Conservation (phyloP, 768 basidiomycete genomes). For the Pulveroboletus ravenelii region DNA sequence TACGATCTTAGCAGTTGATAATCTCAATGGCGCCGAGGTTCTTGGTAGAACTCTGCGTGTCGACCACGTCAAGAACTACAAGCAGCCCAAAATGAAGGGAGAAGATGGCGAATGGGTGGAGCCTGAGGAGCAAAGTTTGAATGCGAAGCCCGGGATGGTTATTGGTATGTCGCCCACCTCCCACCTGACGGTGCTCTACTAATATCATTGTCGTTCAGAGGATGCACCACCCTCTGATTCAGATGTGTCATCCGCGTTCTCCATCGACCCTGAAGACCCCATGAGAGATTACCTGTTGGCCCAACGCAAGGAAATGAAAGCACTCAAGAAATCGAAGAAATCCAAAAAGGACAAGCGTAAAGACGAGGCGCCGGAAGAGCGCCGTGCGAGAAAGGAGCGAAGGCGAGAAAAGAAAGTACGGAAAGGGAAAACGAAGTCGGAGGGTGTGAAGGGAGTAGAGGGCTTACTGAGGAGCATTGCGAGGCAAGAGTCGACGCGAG, state of each 20-base stretch:
- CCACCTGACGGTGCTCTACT: background rate
- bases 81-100: slow-evolving; percentile 73
- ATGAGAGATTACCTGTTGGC: slow-evolving; percentile 91
- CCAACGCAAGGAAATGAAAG: slow-evolving; percentile 68
- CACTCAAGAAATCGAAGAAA: slow-evolving; percentile 56
- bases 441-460: slow-evolving; percentile 62
- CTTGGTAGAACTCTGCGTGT: slow-evolving; percentile 84
- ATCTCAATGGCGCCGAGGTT: slow-evolving; percentile 92
- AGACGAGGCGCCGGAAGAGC: slow-evolving; percentile 77
- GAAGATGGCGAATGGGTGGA: slow-evolving; percentile 86
- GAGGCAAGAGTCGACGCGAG: slow-evolving; percentile 20
- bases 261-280: slow-evolving; percentile 94
- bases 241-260: slow-evolving; percentile 55
- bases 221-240: slow-evolving; percentile 57
- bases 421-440: slow-evolving; percentile 50
- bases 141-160: slow-evolving; percentile 75
- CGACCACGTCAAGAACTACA: slow-evolving; percentile 90
- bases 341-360: slow-evolving; percentile 60
- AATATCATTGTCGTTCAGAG: slow-evolving; percentile 34
- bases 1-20: slow-evolving; percentile 94
- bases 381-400: slow-evolving; percentile 65
- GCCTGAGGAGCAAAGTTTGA: slow-evolving; percentile 78
- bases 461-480: slow-evolving; percentile 51
- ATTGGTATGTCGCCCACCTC: slow-evolving; percentile 42
- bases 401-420: slow-evolving; percentile 65